Evolutionary conservation across 306 rosid species (phyloP).

Genomic region (Senna tora): DNA sequence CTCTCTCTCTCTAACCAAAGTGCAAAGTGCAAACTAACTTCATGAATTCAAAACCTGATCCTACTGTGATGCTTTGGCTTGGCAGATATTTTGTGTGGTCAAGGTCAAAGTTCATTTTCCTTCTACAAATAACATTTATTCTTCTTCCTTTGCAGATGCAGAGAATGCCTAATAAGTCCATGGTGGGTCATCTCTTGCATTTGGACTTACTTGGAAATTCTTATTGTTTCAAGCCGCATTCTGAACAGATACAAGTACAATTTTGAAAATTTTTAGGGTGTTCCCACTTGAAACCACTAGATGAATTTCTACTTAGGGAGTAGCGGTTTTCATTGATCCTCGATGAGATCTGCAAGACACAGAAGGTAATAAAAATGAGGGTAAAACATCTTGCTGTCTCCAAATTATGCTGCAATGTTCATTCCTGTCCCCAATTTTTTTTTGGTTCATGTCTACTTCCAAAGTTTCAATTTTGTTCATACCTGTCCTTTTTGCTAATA

Average conservation of each 20-base stretch:
- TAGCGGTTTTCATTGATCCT: too few species aligned
- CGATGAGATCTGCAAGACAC: too few species aligned
- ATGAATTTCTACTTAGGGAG: too few species aligned
- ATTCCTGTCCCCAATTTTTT: too few species aligned
- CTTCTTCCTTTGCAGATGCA: not conserved
- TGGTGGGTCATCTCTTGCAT: not conserved
- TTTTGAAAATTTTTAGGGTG: not conserved
- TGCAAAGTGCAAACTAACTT: too few species aligned
- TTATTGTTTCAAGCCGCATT: not conserved
- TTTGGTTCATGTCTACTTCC: too few species aligned
- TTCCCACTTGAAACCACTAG: not conserved
- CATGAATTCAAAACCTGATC: not conserved
- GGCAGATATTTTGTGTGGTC: conserved; percentile 7
- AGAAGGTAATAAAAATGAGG: too few species aligned
- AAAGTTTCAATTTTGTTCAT: too few species aligned
- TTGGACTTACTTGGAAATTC: not conserved
- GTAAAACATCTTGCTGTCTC: too few species aligned
- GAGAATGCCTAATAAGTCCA: not conserved
- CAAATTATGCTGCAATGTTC: too few species aligned
- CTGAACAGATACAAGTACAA: not conserved
- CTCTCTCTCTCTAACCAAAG: too few species aligned
- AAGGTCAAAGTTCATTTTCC: conserved; percentile 2
- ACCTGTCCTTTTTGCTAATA: too few species aligned
- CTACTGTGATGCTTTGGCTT: not conserved
- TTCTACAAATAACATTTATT: not conserved